A percentile compares a stretch with the other conserved stretches of the same genome.
Conservation (phyloP, 805 yeast species). For the Maudiozyma barnettii region DNA sequence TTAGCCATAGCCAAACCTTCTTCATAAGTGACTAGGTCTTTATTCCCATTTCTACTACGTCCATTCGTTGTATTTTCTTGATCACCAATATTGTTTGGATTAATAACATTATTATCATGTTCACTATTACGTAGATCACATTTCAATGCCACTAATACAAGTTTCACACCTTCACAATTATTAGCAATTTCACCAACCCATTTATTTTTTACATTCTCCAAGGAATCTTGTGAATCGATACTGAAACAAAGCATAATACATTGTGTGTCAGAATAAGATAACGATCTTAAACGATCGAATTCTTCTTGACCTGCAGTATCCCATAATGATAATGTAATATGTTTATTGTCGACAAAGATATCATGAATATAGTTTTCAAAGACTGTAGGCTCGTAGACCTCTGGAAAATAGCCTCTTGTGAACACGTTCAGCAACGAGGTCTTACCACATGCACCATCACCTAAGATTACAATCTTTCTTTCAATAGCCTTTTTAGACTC, state of each 20-base stretch:
- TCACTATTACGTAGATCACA: slow-evolving; percentile 80
- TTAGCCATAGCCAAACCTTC: slow-evolving; percentile 92
- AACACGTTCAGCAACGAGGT: slow-evolving; percentile 90
- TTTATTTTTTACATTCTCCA: slow-evolving; percentile 88
- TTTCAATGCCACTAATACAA: slow-evolving; percentile 87
- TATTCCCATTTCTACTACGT: slow-evolving; percentile 9
- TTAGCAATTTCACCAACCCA: slow-evolving; percentile 98
- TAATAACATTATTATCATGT: slow-evolving; percentile 33
- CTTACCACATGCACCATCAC: slow-evolving; percentile 99
- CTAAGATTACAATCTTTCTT: slow-evolving; percentile 87
- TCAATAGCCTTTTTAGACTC: slow-evolving; percentile 44
- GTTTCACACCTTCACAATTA: slow-evolving; percentile 92
- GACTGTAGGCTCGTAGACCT: slow-evolving; percentile 96
- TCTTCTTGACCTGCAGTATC: slow-evolving; percentile 99
- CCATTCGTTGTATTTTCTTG: slow-evolving; percentile 14
- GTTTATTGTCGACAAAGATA: slow-evolving; percentile 88
- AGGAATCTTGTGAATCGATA: slow-evolving; percentile 86
- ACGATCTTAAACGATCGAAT: slow-evolving; percentile 85
- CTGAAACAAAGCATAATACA: slow-evolving; percentile 94
- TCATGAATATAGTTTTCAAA: slow-evolving; percentile 97
- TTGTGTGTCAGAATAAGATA: slow-evolving; percentile 91
- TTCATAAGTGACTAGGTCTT: slow-evolving; percentile 69
- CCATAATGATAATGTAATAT: slow-evolving; percentile 89
- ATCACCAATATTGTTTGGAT: slow-evolving; percentile 22
- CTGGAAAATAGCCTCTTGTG: slow-evolving; percentile 96